Evolutionary conservation across 257 asterid species (phyloP).

Genomic region (Nicotiana benthamiana): DNA sequence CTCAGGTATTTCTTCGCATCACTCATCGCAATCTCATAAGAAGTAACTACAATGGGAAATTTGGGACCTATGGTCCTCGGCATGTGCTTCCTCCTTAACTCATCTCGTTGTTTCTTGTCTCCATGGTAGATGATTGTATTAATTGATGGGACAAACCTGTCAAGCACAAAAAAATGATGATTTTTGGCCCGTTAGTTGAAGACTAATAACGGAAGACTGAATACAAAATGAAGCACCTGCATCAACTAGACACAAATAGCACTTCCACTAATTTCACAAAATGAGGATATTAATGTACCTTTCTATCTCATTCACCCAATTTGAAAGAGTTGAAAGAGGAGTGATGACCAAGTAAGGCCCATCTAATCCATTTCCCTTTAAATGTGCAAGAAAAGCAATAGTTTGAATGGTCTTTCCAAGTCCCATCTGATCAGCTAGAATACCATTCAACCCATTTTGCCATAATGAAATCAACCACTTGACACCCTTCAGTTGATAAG

Average conservation of each 20-base stretch:
- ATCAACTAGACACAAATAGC: not conserved
- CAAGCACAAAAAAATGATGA: conserved; percentile 4
- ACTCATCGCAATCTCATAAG: conserved; percentile 69
- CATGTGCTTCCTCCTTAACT: conserved; percentile 73
- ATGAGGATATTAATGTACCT: conserved; percentile 34
- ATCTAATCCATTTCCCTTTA: conserved; percentile 86
- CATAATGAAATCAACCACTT: conserved; percentile 98
- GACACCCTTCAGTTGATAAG: conserved; percentile 88
- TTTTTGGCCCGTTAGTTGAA: conserved; percentile 1
- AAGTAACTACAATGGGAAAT: conserved; percentile 82
- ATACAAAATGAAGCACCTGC: not conserved
- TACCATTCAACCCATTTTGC: conserved; percentile 98
- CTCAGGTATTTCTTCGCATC: conserved; percentile 61
- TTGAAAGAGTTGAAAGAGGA: conserved; percentile 94
- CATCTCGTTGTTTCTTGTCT: conserved; percentile 56
- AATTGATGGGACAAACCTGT: conserved; percentile 76
- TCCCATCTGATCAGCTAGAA: conserved; percentile 99
- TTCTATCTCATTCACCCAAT: conserved; percentile 84
- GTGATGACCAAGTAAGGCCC: conserved; percentile 94
- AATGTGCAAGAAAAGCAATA: conserved; percentile 90
- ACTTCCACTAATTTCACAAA: not conserved
- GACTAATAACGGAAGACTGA: not conserved
- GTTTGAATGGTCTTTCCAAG: conserved; percentile 98
- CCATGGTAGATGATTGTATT: conserved; percentile 85
- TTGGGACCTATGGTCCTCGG: conserved; percentile 73